Evolutionary conservation across 1,284 basidiomycete genomes (phyloP).

Genomic region (Naganishia albida): DNA sequence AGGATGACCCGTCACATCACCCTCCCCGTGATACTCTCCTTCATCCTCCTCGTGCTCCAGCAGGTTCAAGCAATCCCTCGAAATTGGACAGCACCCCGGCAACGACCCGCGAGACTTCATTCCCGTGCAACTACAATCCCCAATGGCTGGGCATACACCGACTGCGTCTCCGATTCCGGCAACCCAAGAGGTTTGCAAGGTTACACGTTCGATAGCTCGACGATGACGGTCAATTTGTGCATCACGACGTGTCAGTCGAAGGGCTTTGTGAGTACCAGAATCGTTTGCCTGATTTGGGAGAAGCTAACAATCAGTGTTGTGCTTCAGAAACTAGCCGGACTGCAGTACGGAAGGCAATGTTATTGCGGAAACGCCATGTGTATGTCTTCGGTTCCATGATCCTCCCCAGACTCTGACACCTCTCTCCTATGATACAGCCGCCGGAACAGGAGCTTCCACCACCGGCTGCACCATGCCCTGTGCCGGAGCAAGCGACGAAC

Average conservation of each 20-base stretch:
- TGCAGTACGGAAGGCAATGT: constrained; percentile 27
- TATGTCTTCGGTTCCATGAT: not conserved
- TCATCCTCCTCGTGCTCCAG: constrained; percentile 1
- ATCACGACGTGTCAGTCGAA: constrained; percentile 21
- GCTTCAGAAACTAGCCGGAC: constrained; percentile 13
- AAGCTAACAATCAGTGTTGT: not conserved
- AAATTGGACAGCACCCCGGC: not conserved
- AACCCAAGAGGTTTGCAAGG: constrained; percentile 19
- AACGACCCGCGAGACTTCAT: constrained; percentile 7
- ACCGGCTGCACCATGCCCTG: constrained; percentile 31
- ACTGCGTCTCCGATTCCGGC: constrained; percentile 15
- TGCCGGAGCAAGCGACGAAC: constrained; percentile 28
- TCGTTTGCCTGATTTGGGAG: not conserved
- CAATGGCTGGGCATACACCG: constrained; percentile 26
- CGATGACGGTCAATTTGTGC: constrained; percentile 25
- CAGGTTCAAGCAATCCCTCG: constrained; percentile 15
- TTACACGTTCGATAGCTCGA: constrained; percentile 5
- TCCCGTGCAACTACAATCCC: constrained; percentile 23
- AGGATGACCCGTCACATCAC: constrained; percentile 3
- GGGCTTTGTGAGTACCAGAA: constrained; percentile 25
- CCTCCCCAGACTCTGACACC: not conserved
- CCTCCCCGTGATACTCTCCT: not conserved
- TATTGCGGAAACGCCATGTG: constrained; percentile 29
- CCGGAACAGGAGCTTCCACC: constrained; percentile 4
- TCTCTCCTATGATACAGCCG: not conserved